Conservation (phyloP, 345 rosid genomes). For the Corchorus capsularis region DNA sequence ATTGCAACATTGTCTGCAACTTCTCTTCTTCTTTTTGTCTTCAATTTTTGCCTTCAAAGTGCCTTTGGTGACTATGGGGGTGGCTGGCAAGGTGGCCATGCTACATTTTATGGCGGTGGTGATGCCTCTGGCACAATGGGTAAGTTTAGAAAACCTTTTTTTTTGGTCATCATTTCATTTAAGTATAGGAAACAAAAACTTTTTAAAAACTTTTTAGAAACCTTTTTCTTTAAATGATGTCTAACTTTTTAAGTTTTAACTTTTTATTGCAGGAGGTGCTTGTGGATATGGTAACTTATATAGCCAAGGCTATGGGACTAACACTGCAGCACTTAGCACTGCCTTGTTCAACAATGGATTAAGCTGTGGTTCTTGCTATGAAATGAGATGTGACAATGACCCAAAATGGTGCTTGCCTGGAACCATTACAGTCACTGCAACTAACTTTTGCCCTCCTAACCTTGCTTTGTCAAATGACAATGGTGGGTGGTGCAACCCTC, state of each 20-base stretch:
- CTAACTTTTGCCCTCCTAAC: constrained; percentile 94
- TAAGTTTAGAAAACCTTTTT: constrained; percentile 25
- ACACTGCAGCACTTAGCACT: constrained; percentile 79
- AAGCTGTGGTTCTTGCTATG: constrained; percentile 78
- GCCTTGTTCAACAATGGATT: constrained; percentile 80
- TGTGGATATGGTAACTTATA: constrained; percentile 77
- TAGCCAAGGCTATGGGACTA: constrained; percentile 78
- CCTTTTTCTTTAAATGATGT: not conserved
- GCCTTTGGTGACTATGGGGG: constrained; percentile 60
- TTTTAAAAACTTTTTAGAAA: not conserved
- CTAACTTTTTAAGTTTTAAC: not conserved
- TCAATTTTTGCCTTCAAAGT: constrained; percentile 37
- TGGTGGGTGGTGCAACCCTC: constrained; percentile 99
- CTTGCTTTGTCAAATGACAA: constrained; percentile 63
- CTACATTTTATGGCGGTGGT: constrained; percentile 80
- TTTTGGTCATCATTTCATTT: not conserved
- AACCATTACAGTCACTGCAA: constrained; percentile 69
- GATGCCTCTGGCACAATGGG: constrained; percentile 92
- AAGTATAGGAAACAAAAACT: not conserved
- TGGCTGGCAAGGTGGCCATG: constrained; percentile 74
- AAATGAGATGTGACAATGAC: constrained; percentile 65
- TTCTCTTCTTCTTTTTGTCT: constrained; percentile 32
- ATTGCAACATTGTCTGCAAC: constrained; percentile 21
- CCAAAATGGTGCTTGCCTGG: constrained; percentile 75
- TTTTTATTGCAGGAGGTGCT: constrained; percentile 65